Percentiles rank a stretch among this genome's conserved stretches.
These are phyloP conservation scores for Candida coquimbonensis DNA, from an alignment of 805 yeast species.

Conservation along the genomic window DNA sequence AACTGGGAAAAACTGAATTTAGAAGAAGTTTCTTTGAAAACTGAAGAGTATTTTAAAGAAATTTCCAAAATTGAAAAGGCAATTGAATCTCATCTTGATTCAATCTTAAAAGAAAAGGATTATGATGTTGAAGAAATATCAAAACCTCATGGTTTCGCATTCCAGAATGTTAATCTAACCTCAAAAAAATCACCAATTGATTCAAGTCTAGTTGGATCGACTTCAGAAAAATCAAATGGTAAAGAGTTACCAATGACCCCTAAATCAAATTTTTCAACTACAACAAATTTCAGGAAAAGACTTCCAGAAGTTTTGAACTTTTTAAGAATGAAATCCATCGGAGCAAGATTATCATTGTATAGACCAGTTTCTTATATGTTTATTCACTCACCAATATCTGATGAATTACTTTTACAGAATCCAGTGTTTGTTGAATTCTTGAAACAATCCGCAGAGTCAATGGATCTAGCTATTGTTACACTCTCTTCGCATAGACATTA, in stretches of 20 bases:
- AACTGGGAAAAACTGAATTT: slow-evolving; percentile 16
- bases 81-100: slow-evolving; percentile 11
- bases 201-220: neutral
- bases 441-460: slow-evolving; percentile 12
- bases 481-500: slow-evolving; percentile 21
- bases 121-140: slow-evolving; percentile 6
- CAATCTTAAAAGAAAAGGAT: slow-evolving; percentile 11
- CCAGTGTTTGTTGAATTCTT: slow-evolving; percentile 15
- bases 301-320: slow-evolving; percentile 19
- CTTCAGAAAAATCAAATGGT: neutral
- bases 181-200: neutral
- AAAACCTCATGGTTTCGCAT: slow-evolving; percentile 18
- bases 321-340: slow-evolving; percentile 18
- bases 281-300: neutral
- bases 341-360: slow-evolving; percentile 14
- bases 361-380: slow-evolving; percentile 17
- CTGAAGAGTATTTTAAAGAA: slow-evolving; percentile 12
- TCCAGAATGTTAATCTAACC: slow-evolving; percentile 7
- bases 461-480: slow-evolving; percentile 16
- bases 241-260: slow-evolving; percentile 8
- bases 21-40: slow-evolving; percentile 6
- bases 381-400: slow-evolving; percentile 12
- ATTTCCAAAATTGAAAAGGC: slow-evolving; percentile 15
- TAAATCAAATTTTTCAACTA: slow-evolving; percentile 9
- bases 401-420: neutral